Percentiles rank a stretch among this genome's conserved stretches.
Evolutionary conservation across 2,329 filamentous ascomycete species (phyloP).

Genomic region (Coniochaeta prunicola): DNA sequence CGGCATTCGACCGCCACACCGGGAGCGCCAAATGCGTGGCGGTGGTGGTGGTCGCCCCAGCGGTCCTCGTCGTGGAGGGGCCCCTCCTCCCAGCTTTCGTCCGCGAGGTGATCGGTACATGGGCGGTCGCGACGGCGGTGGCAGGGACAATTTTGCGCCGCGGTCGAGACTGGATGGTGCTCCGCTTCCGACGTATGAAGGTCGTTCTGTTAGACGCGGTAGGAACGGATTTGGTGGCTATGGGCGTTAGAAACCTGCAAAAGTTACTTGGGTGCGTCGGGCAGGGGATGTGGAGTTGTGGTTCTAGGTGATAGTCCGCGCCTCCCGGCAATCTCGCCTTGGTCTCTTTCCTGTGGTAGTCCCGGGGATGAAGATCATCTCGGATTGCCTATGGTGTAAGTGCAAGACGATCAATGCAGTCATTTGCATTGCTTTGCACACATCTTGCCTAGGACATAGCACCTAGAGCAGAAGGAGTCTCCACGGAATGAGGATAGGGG

Average conservation of each 20-base stretch:
- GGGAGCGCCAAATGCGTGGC: slow-evolving; percentile 34
- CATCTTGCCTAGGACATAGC: too few relatives aligned
- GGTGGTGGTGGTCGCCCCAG: slow-evolving; percentile 21
- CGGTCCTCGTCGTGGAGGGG: slow-evolving; percentile 3
- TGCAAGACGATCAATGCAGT: too few relatives aligned
- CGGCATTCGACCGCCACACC: slow-evolving; percentile 53
- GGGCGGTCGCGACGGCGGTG: not conserved
- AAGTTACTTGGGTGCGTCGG: not conserved
- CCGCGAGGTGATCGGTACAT: not conserved
- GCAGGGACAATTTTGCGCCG: not conserved
- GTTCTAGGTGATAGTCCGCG: too few relatives aligned
- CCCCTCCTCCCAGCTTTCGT: not conserved
- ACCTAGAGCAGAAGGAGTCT: too few relatives aligned
- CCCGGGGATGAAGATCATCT: too few relatives aligned
- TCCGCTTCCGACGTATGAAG: not conserved
- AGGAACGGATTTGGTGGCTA: not conserved
- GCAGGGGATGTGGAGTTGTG: not conserved
- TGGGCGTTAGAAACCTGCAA: not conserved
- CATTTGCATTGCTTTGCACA: too few relatives aligned
- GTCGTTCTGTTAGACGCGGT: not conserved
- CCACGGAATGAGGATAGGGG: too few relatives aligned
- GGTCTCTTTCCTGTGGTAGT: too few relatives aligned
- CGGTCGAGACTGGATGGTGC: slow-evolving; percentile 1
- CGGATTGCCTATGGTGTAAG: too few relatives aligned
- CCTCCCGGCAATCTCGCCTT: too few relatives aligned